Conservation (phyloP, 139 green algal species). For the Chlamydomonas incerta region DNA sequence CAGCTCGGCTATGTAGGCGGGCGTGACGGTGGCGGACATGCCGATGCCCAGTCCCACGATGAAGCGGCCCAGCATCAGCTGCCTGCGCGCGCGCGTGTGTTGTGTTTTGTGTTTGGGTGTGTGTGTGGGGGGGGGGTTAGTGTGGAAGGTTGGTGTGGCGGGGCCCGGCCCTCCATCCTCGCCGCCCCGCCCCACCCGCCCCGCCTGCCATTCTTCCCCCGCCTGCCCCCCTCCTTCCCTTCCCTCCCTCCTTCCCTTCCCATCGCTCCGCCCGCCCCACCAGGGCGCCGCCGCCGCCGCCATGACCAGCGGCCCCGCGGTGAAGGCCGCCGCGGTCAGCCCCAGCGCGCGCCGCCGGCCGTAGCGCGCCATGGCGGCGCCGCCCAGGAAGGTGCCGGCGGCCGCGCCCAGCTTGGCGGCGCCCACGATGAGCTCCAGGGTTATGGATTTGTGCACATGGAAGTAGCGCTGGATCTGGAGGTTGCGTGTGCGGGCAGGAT, state of each 20-base stretch:
- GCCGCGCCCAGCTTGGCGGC: constrained; percentile 82
- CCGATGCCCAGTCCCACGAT: constrained; percentile 86
- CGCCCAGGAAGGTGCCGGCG: constrained; percentile 81
- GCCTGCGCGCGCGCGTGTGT: constrained; percentile 51
- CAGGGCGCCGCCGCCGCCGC: constrained; percentile 59
- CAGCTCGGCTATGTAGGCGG: constrained; percentile 88
- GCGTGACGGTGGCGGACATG: constrained; percentile 80
- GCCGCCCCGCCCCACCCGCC: too few relatives aligned
- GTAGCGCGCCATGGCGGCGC: constrained; percentile 81
- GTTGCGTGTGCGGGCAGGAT: too few relatives aligned
- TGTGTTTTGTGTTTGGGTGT: too few relatives aligned
- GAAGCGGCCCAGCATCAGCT: constrained; percentile 75
- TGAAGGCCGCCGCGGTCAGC: constrained; percentile 72
- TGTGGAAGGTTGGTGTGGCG: background rate
- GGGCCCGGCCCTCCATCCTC: too few relatives aligned
- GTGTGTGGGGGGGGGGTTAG: too few relatives aligned
- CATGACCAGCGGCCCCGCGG: constrained; percentile 81
- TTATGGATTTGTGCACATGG: constrained; percentile 2
- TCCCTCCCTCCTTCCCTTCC: background rate
- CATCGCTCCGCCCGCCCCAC: constrained; percentile 5
- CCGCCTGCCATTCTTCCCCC: too few relatives aligned
- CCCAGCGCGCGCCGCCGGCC: constrained; percentile 76
- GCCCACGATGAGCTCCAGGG: constrained; percentile 73
- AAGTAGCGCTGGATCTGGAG: constrained; percentile 31
- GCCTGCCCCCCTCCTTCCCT: background rate